A percentile compares a stretch with the other conserved stretches of the same genome.
phyloP scores from a whole-genome alignment of 2,329 filamentous ascomycete genomes.

The Aspergillus chevalieri region DNA sequence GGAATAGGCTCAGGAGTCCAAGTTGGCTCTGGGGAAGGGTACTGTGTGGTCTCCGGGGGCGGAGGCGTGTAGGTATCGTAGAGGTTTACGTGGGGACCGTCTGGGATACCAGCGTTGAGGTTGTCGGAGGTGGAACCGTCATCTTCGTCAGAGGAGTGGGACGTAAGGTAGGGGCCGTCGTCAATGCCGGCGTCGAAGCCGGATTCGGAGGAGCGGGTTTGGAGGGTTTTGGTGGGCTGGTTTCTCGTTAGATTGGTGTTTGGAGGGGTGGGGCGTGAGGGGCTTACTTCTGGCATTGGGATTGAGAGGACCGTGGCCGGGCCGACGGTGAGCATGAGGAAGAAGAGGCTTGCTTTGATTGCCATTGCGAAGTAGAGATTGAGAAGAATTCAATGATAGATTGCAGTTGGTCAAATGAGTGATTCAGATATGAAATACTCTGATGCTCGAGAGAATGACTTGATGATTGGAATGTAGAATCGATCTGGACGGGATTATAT shows the following conservation, averaged over 20 bases:
- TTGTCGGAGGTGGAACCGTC: background rate
- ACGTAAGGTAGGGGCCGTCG: background rate
- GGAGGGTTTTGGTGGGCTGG: background rate
- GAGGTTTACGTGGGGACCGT: slow-evolving; percentile 17
- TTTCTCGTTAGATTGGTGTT: slow-evolving; percentile 2
- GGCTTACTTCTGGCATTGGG: slow-evolving; percentile 19
- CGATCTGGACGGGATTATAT: background rate
- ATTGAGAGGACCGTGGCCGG: slow-evolving; percentile 23
- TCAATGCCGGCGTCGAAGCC: slow-evolving; percentile 2
- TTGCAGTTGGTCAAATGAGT: background rate
- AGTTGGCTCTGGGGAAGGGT: slow-evolving; percentile 7
- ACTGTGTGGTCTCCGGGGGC: slow-evolving; percentile 10
- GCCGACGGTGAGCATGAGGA: slow-evolving; percentile 23
- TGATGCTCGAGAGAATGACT: background rate
- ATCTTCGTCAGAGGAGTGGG: slow-evolving; percentile 1
- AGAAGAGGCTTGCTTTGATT: slow-evolving; percentile 14
- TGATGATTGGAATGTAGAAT: background rate
- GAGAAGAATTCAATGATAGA: background rate
- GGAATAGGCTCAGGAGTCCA: slow-evolving; percentile 9
- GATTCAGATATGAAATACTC: background rate
- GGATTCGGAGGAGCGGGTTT: slow-evolving; percentile 5
- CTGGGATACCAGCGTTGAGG: slow-evolving; percentile 15
- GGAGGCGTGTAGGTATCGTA: slow-evolving; percentile 14
- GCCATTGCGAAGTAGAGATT: background rate
- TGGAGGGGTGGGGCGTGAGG: background rate